Evolutionary conservation across 2,329 filamentous ascomycete species (phyloP), one percentile per base, ranked within the genome.

Genomic region (Colletotrichum tamarilloi): DNA sequence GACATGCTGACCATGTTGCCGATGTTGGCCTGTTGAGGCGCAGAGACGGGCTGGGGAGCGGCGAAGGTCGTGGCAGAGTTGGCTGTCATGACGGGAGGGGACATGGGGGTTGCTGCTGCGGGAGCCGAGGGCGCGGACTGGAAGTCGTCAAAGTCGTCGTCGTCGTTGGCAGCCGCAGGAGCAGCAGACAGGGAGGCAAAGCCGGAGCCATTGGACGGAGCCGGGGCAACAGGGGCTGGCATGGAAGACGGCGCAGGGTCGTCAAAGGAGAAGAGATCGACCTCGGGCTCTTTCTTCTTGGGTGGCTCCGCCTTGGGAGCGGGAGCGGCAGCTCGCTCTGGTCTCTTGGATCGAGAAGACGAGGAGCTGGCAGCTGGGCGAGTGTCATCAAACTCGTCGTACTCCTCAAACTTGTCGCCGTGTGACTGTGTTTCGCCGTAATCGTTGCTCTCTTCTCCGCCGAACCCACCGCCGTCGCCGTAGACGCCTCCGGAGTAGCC

Each of bases 91-190:
- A 88, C 81, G 2, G 87, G 83, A 19, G 86, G 76, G 78, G 87
- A 77, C 77, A 89, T 69, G 79, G 88, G 78, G 85, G 83, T 78
- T 79, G 85, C 82, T 22, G 87, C 81, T 12, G 83, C 82, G 16
- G 86, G 79, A 30, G 93, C 86, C 3, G 71, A 67, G 5, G 71
- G 53, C 16, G 96, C 96, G 24, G 95, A 97, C 82, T 98, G 95
- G 87, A 98, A 98, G 80, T 99, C 97, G 80, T 98, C 97, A 79
- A 98, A 98, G 75, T 98, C 97, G 77, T 98, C 95, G 64, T 90
- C 91, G 55, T 86, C 86, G 35, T 83, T 83, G 19, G 83, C 79
- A 56, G 84, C 80, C 19, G 77, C 60, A 77, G 64, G 76, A 73
- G 52, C 78, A 77, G 32, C 79, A 72, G 81, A 79, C 62, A 91